phyloP scores from a whole-genome alignment of 2,329 filamentous ascomycete species.

The Microdochium paspali region DNA sequence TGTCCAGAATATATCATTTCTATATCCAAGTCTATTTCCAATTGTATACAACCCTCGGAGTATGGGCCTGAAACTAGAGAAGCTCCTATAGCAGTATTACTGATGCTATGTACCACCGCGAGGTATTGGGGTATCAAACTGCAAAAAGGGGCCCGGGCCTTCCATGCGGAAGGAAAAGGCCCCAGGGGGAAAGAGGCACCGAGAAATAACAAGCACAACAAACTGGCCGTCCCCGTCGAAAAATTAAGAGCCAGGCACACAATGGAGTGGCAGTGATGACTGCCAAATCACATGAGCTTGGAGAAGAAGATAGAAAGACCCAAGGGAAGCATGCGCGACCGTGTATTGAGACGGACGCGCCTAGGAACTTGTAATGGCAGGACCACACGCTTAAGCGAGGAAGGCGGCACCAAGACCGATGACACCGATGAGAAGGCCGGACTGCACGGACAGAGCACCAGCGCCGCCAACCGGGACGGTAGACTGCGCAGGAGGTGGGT shows the following conservation, averaged over 20 bases:
- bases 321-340: background rate
- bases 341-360: too few species aligned
- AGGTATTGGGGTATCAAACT: conserved; percentile 1
- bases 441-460: conserved; percentile 11
- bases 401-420: conserved; percentile 16
- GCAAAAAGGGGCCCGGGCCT: background rate
- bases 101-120: background rate
- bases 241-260: background rate
- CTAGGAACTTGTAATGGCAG: background rate
- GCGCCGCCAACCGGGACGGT: conserved; percentile 11
- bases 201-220: background rate
- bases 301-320: background rate
- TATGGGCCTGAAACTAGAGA: background rate
- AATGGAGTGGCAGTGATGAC: background rate
- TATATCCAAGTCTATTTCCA: background rate
- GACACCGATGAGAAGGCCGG: conserved; percentile 14
- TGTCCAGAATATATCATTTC: background rate
- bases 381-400: conserved; percentile 8
- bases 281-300: background rate
- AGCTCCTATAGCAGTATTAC: background rate
- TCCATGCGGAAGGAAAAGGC: background rate
- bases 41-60: background rate
- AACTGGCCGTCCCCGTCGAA: background rate
- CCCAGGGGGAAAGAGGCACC: background rate
- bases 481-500: conserved; percentile 6